Evolutionary conservation across 2,329 filamentous ascomycete genomes (phyloP).

Genomic region (Immersiporthe knoxdaviesiana): DNA sequence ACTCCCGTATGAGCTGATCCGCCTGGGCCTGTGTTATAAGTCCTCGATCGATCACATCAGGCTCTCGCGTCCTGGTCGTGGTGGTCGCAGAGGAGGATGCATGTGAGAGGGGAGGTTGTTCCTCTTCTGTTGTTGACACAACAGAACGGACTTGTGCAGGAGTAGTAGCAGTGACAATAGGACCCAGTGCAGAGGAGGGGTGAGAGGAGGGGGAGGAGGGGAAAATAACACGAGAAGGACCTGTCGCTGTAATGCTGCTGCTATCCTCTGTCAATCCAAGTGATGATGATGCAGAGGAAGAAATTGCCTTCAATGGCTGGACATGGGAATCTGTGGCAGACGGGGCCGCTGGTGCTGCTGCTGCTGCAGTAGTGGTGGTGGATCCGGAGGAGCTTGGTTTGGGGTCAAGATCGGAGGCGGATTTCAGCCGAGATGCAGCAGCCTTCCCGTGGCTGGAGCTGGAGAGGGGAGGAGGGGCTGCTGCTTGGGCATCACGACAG

Average conservation of each 20-base stretch:
- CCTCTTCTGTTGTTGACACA: neutral
- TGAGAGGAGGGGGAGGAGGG: neutral
- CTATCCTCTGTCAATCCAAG: neutral
- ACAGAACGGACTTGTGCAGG: neutral
- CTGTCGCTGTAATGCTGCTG: neutral
- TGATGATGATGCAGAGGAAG: no score
- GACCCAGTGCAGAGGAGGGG: neutral
- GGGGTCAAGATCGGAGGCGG: neutral
- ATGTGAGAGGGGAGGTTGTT: no score
- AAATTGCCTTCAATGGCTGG: neutral
- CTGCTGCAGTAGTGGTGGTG: neutral
- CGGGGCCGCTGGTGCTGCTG: neutral
- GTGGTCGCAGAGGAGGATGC: no score
- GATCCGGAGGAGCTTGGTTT: neutral
- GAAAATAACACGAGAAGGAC: neutral
- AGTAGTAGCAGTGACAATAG: no score
- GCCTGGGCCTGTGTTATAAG: constrained; percentile 14
- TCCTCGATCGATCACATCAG: constrained; percentile 24
- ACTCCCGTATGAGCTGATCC: constrained; percentile 15
- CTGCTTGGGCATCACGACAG: neutral
- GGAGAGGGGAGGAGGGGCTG: neutral
- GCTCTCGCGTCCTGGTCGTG: no score
- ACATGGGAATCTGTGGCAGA: neutral
- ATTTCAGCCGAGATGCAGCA: neutral
- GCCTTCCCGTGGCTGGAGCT: constrained; percentile 6